Conservation (phyloP, 495 filamentous ascomycete genomes). For the Viridothelium virens region DNA sequence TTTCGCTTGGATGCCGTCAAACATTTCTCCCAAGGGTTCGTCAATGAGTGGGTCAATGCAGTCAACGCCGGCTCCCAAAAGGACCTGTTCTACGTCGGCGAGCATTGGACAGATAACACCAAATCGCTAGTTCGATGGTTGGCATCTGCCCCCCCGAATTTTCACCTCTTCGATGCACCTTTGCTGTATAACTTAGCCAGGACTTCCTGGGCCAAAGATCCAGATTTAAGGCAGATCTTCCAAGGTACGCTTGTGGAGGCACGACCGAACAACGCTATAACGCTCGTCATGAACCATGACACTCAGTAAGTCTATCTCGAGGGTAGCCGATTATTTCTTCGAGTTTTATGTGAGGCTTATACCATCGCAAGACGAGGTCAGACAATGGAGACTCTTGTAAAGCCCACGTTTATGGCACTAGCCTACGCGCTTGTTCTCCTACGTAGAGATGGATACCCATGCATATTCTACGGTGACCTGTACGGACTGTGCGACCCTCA, state of each 20-base stretch:
- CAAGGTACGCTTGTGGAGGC: conserved; percentile 50
- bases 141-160: conserved; percentile 42
- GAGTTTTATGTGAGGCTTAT: background rate
- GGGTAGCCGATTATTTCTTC: background rate
- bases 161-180: conserved; percentile 61
- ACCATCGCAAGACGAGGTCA: conserved; percentile 28
- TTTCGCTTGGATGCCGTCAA: conserved; percentile 70
- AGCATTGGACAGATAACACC: conserved; percentile 61
- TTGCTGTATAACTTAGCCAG: conserved; percentile 57
- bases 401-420: conserved; percentile 34
- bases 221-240: conserved; percentile 56
- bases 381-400: conserved; percentile 33
- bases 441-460: conserved; percentile 57
- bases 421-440: conserved; percentile 54
- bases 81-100: conserved; percentile 62
- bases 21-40: conserved; percentile 60
- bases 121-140: conserved; percentile 50
- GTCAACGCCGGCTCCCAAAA: conserved; percentile 38
- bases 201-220: conserved; percentile 43
- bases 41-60: conserved; percentile 49
- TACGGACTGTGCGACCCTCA: conserved; percentile 56
- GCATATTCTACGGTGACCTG: conserved; percentile 66
- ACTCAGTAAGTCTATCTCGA: conserved; percentile 25
- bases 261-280: conserved; percentile 55
- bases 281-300: conserved; percentile 38